Conservation (phyloP, 805 yeast genomes). For the Ascoidea tarda region DNA sequence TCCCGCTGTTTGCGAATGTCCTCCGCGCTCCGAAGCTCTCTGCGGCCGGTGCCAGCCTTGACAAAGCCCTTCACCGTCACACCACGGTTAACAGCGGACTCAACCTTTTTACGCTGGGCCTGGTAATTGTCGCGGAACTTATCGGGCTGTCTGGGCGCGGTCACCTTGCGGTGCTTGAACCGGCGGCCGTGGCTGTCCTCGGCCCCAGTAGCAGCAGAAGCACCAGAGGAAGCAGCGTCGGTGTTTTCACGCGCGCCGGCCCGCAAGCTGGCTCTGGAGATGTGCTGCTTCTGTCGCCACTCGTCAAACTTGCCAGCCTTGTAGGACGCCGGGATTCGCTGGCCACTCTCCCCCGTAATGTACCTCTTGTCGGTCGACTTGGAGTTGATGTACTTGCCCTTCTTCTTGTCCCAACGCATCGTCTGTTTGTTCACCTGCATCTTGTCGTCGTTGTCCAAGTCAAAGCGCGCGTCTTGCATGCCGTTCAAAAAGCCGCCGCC, state of each 20-base stretch:
- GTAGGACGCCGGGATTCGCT: conserved; percentile 42
- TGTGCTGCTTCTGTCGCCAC: conserved; percentile 68
- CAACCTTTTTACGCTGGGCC: conserved; percentile 69
- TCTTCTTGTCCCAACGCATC: conserved; percentile 60
- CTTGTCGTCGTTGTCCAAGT: conserved; percentile 60
- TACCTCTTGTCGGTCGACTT: conserved; percentile 60
- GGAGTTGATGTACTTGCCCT: conserved; percentile 76
- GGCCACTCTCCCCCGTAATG: conserved; percentile 81
- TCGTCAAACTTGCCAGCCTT: conserved; percentile 84
- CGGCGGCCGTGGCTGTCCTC: conserved; percentile 22
- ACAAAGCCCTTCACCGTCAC: conserved; percentile 53
- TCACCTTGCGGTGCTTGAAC: conserved; percentile 58
- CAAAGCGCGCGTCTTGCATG: conserved; percentile 79
- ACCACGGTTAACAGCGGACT: conserved; percentile 68
- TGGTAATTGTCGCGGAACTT: conserved; percentile 77
- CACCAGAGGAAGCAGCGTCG: conserved; percentile 17
- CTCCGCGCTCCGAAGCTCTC: conserved; percentile 55
- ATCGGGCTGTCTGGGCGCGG: conserved; percentile 88
- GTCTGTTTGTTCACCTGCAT: conserved; percentile 52
- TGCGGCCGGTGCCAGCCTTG: conserved; percentile 18
- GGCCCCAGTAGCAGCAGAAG: conserved; percentile 11
- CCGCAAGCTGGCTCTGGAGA: conserved; percentile 29
- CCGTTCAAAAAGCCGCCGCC: conserved; percentile 50
- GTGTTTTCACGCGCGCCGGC: conserved; percentile 28
- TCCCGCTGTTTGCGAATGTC: conserved; percentile 71